Conservation (phyloP, 2,329 filamentous ascomycete species). For the Periconia sp. region DNA sequence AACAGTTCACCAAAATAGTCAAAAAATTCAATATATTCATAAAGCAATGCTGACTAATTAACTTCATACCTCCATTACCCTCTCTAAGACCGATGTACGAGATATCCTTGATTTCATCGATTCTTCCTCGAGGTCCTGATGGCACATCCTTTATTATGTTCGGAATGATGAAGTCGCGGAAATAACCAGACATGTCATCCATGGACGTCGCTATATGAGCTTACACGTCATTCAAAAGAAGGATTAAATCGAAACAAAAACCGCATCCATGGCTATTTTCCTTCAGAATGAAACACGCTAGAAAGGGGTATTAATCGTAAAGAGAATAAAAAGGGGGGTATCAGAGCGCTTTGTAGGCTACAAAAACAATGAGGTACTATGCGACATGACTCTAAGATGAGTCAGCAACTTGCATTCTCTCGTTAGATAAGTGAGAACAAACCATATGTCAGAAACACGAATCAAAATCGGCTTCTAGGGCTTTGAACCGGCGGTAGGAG, state of each 20-base stretch:
- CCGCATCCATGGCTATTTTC: conserved; percentile 1
- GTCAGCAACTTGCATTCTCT: not conserved
- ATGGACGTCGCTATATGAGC: not conserved
- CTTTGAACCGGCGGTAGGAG: conserved; percentile 14
- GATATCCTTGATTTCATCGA: too few species aligned
- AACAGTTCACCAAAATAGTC: too few species aligned
- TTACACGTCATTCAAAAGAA: not conserved
- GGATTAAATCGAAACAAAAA: conserved; percentile 1
- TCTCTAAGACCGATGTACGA: too few species aligned
- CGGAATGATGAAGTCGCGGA: not conserved
- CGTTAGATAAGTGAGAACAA: not conserved
- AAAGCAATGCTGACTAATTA: too few species aligned
- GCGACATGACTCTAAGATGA: not conserved
- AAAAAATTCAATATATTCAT: too few species aligned
- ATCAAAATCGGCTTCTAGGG: conserved; percentile 9
- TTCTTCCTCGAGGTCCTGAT: too few species aligned
- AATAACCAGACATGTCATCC: not conserved
- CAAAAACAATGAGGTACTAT: conserved; percentile 1
- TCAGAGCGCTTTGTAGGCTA: conserved; percentile 22
- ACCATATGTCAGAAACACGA: conserved; percentile 16
- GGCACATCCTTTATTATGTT: too few species aligned
- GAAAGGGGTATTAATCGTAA: not conserved
- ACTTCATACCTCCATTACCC: too few species aligned
- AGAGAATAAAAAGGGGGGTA: conserved; percentile 30
- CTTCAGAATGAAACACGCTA: not conserved